Percentiles rank a stretch among this genome's conserved stretches.
Conservation (phyloP, 306 rosid species). For the Canavalia gladiata region DNA sequence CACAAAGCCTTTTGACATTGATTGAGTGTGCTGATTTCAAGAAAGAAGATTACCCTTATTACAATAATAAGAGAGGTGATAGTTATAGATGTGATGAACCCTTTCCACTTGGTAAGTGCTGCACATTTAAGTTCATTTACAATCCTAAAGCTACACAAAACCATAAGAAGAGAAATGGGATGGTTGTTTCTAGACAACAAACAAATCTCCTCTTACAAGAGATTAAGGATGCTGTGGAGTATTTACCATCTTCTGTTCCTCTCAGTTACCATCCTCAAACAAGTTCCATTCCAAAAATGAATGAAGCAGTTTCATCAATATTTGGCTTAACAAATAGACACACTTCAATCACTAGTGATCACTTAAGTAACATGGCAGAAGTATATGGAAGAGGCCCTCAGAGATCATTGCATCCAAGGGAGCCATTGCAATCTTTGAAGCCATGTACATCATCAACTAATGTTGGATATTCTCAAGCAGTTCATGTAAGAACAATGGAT, state of each 20-base stretch:
- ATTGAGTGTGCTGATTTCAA: constrained; percentile 53
- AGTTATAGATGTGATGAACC: constrained; percentile 56
- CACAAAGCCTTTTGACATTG: constrained; percentile 40
- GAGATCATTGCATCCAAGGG: constrained; percentile 34
- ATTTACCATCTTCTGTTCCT: constrained; percentile 4
- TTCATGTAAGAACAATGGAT: constrained; percentile 8
- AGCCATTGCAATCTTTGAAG: constrained; percentile 30
- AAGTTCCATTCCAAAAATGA: not conserved
- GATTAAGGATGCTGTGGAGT: not conserved
- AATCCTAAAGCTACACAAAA: not conserved
- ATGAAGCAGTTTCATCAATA: constrained; percentile 5
- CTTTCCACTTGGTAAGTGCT: constrained; percentile 65
- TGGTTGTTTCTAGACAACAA: not conserved
- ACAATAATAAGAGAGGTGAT: constrained; percentile 68
- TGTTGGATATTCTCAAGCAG: constrained; percentile 12
- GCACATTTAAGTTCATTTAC: constrained; percentile 62
- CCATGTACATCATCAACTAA: constrained; percentile 1
- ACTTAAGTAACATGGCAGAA: constrained; percentile 17
- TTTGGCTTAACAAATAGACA: not conserved
- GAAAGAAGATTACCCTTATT: constrained; percentile 62
- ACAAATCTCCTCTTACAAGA: constrained; percentile 13
- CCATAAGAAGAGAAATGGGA: not conserved
- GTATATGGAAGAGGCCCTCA: constrained; percentile 7
- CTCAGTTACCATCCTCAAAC: constrained; percentile 40
- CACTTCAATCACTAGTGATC: not conserved